Evolutionary conservation across 208 protist species (phyloP).

Genomic region (Leishmania tarentolae): DNA sequence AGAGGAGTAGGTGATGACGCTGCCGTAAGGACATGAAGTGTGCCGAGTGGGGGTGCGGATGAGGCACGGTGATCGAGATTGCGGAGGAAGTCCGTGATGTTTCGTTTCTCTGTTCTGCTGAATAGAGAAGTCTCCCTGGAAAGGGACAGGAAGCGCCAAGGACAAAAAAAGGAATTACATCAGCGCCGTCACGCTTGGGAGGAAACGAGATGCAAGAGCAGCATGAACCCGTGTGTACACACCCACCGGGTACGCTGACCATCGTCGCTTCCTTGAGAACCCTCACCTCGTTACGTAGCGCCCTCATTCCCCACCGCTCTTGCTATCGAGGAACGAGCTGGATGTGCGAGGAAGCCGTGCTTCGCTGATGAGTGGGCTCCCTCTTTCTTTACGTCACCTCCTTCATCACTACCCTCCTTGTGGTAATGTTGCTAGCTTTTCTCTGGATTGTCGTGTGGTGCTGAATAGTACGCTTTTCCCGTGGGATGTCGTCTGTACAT

Average conservation of each 20-base stretch:
- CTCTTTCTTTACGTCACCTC: neutral
- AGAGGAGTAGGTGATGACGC: slow-evolving; percentile 39
- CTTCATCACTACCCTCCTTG: neutral
- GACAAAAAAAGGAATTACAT: too few relatives aligned
- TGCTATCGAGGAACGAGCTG: neutral
- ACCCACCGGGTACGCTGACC: neutral
- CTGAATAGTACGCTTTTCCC: neutral
- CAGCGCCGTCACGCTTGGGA: too few relatives aligned
- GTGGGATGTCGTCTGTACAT: neutral
- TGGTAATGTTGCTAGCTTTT: neutral
- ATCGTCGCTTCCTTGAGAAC: neutral
- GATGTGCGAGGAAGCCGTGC: neutral
- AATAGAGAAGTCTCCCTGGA: neutral
- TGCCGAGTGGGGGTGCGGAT: neutral
- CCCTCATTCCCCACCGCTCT: too few relatives aligned
- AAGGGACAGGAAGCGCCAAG: too few relatives aligned
- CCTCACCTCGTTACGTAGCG: too few relatives aligned
- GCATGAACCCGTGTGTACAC: neutral
- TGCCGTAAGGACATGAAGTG: neutral
- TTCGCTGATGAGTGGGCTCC: neutral
- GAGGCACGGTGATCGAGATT: neutral
- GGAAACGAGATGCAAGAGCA: too few relatives aligned
- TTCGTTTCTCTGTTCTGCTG: neutral
- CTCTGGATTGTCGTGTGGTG: neutral
- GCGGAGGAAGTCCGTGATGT: neutral